Conservation (phyloP, 768 basidiomycete genomes). For the Mycena maculata region DNA sequence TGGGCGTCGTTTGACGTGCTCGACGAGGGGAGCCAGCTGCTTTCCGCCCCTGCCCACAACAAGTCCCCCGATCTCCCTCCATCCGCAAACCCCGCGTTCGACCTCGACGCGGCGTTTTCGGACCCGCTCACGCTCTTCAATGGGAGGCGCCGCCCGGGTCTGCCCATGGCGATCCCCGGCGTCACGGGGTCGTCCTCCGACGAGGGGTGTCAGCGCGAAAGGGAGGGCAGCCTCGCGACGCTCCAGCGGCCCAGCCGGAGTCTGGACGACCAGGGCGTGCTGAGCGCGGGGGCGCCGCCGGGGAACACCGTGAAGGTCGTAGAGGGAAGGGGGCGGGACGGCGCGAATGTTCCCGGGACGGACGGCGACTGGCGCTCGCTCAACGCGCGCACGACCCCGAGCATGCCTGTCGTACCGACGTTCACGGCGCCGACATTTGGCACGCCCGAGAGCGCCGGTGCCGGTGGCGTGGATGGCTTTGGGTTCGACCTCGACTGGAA, state of each 20-base stretch:
- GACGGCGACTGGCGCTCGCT: slow-evolving; percentile 68
- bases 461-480: slow-evolving; percentile 39
- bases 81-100: no score
- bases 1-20: no score
- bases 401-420: slow-evolving; percentile 11
- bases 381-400: slow-evolving; percentile 51
- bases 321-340: no score
- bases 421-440: slow-evolving; percentile 30
- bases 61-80: no score
- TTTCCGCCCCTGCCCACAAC: no score
- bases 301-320: no score
- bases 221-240: slow-evolving; percentile 69
- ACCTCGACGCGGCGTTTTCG: slow-evolving; percentile 33
- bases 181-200: slow-evolving; percentile 36
- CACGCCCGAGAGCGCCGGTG: no score
- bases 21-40: no score
- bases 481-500: slow-evolving; percentile 60
- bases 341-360: slow-evolving; percentile 64
- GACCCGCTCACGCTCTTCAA: slow-evolving; percentile 28
- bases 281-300: slow-evolving; percentile 26
- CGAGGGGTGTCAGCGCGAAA: slow-evolving; percentile 34
- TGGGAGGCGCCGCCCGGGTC: slow-evolving; percentile 69
- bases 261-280: slow-evolving; percentile 59
- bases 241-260: slow-evolving; percentile 71
- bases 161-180: slow-evolving; percentile 71